Conservation (phyloP, 2,329 filamentous ascomycete genomes). For the Fusarium sublunatum region DNA sequence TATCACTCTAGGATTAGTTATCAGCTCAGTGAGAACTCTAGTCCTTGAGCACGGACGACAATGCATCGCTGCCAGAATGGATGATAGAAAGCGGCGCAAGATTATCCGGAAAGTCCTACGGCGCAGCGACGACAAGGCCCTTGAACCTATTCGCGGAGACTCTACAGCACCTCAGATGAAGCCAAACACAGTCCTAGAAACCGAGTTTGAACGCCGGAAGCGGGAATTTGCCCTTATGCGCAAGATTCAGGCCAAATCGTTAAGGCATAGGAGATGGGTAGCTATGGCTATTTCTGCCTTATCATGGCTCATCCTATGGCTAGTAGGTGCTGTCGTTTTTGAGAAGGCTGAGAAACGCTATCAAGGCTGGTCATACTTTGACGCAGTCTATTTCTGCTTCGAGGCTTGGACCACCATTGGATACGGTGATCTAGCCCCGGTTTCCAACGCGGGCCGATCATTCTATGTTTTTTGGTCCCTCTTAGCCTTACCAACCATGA, state of each 20-base stretch:
- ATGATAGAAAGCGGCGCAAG: constrained; percentile 67
- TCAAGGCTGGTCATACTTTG: constrained; percentile 78
- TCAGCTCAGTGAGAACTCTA: constrained; percentile 78
- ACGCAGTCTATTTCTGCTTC: constrained; percentile 86
- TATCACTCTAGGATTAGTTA: constrained; percentile 84
- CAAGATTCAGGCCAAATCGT: constrained; percentile 75
- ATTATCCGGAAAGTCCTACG: constrained; percentile 58
- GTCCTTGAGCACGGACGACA: constrained; percentile 67
- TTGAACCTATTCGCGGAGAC: constrained; percentile 58
- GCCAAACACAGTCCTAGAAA: constrained; percentile 25
- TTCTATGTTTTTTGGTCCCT: constrained; percentile 94
- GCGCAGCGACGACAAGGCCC: constrained; percentile 58
- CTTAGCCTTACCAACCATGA: constrained; percentile 86
- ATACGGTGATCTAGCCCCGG: constrained; percentile 82
- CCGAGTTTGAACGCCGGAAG: constrained; percentile 70
- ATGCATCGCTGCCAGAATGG: constrained; percentile 65
- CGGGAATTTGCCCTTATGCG: constrained; percentile 84
- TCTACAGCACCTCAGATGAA: constrained; percentile 11
- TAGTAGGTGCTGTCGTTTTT: constrained; percentile 82
- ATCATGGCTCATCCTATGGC: constrained; percentile 81
- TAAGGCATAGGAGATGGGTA: constrained; percentile 76
- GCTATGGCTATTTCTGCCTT: constrained; percentile 74
- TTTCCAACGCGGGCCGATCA: constrained; percentile 78
- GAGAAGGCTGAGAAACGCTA: constrained; percentile 61
- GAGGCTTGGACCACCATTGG: constrained; percentile 85